These are phyloP conservation scores for Macadamia tetraphylla DNA, from an alignment of 164 flowering plant species.

Conservation along the genomic window DNA sequence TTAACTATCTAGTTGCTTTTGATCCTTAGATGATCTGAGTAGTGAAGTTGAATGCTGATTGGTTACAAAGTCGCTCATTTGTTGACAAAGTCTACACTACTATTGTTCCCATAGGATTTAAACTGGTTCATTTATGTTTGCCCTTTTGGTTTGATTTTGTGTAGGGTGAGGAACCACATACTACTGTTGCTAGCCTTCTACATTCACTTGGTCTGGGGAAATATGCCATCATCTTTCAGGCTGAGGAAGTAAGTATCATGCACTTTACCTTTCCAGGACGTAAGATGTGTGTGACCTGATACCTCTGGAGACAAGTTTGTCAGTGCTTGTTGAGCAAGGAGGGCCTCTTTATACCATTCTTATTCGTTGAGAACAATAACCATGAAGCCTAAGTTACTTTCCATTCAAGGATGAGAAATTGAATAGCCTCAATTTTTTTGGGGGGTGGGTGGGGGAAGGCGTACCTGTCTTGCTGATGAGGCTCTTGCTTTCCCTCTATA, in stretches of 20 bases:
- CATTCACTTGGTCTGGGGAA: conserved; percentile 65
- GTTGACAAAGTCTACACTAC: neutral
- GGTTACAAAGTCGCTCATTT: neutral
- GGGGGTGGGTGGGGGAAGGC: neutral
- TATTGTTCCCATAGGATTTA: neutral
- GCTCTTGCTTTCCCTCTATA: neutral
- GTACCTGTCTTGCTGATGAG: neutral
- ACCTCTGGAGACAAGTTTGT: neutral
- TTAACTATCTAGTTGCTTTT: too few relatives aligned
- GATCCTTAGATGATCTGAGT: too few relatives aligned
- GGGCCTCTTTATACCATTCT: neutral
- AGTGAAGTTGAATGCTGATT: too few relatives aligned
- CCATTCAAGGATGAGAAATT: neutral
- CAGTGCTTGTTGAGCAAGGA: neutral
- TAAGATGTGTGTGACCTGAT: neutral
- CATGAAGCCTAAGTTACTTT: neutral
- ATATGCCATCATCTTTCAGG: conserved; percentile 62
- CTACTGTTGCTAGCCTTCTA: conserved; percentile 61
- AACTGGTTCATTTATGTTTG: neutral
- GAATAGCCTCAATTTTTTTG: neutral
- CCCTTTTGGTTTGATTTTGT: conserved; percentile 6
- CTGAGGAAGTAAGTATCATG: conserved; percentile 64
- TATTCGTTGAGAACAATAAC: neutral
- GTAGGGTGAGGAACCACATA: conserved; percentile 54
- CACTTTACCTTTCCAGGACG: neutral